Percentiles rank a stretch among this genome's conserved stretches.
Evolutionary conservation across 1,139 yeast genomes (phyloP).

Genomic region (Diutina ranongensis): DNA sequence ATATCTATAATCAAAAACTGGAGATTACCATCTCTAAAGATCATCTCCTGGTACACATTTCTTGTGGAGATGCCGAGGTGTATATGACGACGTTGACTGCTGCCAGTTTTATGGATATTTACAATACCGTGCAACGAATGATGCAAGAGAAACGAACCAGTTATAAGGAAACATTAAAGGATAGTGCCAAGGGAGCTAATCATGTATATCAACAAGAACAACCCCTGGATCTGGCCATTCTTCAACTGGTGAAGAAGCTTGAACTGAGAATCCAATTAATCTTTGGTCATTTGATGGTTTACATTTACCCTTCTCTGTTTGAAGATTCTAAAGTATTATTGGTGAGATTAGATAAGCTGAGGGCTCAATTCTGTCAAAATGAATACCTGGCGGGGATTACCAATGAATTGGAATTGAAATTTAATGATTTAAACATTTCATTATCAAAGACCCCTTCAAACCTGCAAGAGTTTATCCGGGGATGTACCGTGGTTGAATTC

Average conservation of each 20-base stretch:
- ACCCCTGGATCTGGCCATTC: conserved; percentile 18
- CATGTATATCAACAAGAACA: conserved; percentile 8
- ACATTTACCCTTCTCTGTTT: conserved; percentile 68
- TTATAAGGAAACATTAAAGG: conserved; percentile 60
- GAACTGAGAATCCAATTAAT: conserved; percentile 54
- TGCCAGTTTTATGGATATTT: conserved; percentile 68
- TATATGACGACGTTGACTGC: conserved; percentile 79
- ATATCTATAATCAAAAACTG: conserved; percentile 60
- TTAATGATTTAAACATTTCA: conserved; percentile 55
- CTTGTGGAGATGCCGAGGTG: conserved; percentile 44
- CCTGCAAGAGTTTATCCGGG: conserved; percentile 33
- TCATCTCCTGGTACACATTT: conserved; percentile 45
- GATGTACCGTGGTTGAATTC: conserved; percentile 41
- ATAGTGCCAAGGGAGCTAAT: conserved; percentile 20
- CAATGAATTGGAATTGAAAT: conserved; percentile 38
- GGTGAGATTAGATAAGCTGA: conserved; percentile 45
- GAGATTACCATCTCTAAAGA: conserved; percentile 38
- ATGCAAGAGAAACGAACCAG: conserved; percentile 62
- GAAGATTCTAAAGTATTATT: conserved; percentile 66
- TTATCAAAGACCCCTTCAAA: conserved; percentile 40
- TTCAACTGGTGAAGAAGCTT: conserved; percentile 29
- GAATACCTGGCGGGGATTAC: conserved; percentile 36
- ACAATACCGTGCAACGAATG: conserved; percentile 60
- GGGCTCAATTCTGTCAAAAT: conserved; percentile 50
- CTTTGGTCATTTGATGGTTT: conserved; percentile 44